Conservation (phyloP, 768 basidiomycete species). For the Mrakia hoshinonis region DNA sequence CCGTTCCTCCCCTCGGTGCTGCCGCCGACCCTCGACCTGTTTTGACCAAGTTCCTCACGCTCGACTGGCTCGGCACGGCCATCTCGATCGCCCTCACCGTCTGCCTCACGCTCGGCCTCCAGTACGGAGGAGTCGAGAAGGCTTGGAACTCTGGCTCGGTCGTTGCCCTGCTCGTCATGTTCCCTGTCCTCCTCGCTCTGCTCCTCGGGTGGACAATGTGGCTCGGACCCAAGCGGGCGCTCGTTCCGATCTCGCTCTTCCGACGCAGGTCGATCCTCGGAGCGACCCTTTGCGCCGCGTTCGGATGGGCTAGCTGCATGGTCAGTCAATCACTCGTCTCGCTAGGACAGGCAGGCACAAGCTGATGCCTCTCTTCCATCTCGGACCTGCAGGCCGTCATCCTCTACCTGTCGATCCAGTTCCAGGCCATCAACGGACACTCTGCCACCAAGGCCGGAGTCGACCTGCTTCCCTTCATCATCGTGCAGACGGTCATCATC, state of each 20-base stretch:
- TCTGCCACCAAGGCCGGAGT: slow-evolving; percentile 24
- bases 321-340: not conserved
- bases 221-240: slow-evolving; percentile 17
- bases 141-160: slow-evolving; percentile 17
- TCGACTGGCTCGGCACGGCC: slow-evolving; percentile 27
- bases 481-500: slow-evolving; percentile 24
- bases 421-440: slow-evolving; percentile 23
- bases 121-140: slow-evolving; percentile 1
- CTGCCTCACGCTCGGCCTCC: not conserved
- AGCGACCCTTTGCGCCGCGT: not conserved
- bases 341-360: no score
- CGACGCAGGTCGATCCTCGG: slow-evolving; percentile 14
- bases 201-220: slow-evolving; percentile 21
- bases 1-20: slow-evolving; percentile 15
- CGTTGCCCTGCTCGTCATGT: slow-evolving; percentile 22
- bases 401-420: slow-evolving; percentile 19
- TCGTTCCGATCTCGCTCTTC: slow-evolving; percentile 18
- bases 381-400: slow-evolving; percentile 14
- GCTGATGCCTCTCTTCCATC: slow-evolving; percentile 16
- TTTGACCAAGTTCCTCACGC: slow-evolving; percentile 7
- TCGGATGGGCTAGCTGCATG: not conserved
- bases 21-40: slow-evolving; percentile 1
- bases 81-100: not conserved
- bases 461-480: slow-evolving; percentile 23
- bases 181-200: slow-evolving; percentile 15